These are phyloP conservation scores for Globisporangium abappressorium DNA, from an alignment of 352 stramenopile species.

Conservation along the genomic window DNA sequence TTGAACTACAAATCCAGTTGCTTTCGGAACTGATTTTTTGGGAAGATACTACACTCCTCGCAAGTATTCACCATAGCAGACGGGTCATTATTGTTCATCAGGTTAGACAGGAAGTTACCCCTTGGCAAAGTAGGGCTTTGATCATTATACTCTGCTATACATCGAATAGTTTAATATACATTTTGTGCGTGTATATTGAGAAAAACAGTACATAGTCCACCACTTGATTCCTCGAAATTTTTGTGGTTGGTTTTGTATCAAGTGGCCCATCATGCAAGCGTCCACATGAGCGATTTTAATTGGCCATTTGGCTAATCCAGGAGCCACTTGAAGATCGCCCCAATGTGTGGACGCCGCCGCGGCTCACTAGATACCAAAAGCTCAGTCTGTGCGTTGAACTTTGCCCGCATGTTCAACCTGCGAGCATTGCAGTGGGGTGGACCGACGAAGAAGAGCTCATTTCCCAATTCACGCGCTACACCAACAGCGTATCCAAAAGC, in stretches of 20 bases:
- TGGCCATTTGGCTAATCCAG: conserved; percentile 2
- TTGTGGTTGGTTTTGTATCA: conserved; percentile 7
- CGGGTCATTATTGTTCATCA: background rate
- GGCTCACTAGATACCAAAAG: conserved; percentile 9
- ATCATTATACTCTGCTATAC: background rate
- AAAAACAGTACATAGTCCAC: background rate
- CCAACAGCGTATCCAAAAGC: background rate
- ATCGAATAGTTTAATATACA: background rate
- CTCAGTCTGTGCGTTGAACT: conserved; percentile 13
- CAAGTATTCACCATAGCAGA: background rate
- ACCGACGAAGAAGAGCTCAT: background rate
- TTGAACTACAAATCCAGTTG: conserved; percentile 7
- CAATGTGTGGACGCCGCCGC: conserved; percentile 22
- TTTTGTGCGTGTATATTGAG: background rate
- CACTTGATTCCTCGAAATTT: conserved; percentile 22
- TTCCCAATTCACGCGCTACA: conserved; percentile 4
- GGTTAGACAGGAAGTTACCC: background rate
- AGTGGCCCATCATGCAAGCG: conserved; percentile 1
- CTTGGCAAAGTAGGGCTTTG: background rate
- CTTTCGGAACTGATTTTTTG: background rate
- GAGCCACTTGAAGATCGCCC: background rate
- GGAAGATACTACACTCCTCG: background rate
- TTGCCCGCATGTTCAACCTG: conserved; percentile 4
- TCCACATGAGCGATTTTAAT: background rate
- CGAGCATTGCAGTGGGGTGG: background rate